Conservation (phyloP, 768 basidiomycete genomes). For the Leccinum arenicola region DNA sequence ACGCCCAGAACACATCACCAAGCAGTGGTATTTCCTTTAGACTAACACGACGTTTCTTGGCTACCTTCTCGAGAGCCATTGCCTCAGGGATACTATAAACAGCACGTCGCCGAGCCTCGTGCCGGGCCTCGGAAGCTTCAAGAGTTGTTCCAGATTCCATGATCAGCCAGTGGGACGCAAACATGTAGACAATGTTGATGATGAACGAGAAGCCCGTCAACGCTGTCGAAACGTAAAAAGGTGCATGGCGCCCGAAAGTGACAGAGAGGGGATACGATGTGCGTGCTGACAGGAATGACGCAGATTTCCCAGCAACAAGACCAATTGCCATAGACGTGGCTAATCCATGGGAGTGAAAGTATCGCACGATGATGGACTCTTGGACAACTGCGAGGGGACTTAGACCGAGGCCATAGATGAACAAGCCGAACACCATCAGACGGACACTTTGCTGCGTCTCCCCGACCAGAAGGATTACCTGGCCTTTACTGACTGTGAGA, state of each 20-base stretch:
- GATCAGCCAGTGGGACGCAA: conserved; percentile 62
- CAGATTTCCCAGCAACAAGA: conserved; percentile 75
- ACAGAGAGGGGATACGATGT: conserved; percentile 77
- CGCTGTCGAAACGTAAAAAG: conserved; percentile 66
- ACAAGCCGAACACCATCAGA: conserved; percentile 72
- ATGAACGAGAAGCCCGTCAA: conserved; percentile 65
- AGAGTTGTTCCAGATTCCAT: conserved; percentile 57
- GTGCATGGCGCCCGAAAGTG: conserved; percentile 62
- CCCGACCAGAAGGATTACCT: conserved; percentile 64
- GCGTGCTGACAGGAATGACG: conserved; percentile 72
- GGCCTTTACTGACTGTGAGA: conserved; percentile 41
- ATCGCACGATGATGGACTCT: conserved; percentile 81
- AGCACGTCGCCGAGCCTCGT: conserved; percentile 49
- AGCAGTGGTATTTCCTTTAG: conserved; percentile 59
- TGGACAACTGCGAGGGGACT: conserved; percentile 81
- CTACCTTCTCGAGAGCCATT: conserved; percentile 61
- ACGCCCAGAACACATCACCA: conserved; percentile 81
- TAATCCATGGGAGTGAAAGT: conserved; percentile 73
- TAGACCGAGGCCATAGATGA: conserved; percentile 76
- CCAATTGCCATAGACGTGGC: conserved; percentile 81
- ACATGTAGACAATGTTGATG: conserved; percentile 67
- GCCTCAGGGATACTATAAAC: conserved; percentile 51
- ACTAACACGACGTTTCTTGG: conserved; percentile 61
- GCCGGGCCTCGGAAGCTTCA: conserved; percentile 59
- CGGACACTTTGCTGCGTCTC: conserved; percentile 58